A percentile compares a stretch with the other conserved stretches of the same genome.
Conservation (phyloP, 1,284 basidiomycete genomes). For the Irpex sp. region DNA sequence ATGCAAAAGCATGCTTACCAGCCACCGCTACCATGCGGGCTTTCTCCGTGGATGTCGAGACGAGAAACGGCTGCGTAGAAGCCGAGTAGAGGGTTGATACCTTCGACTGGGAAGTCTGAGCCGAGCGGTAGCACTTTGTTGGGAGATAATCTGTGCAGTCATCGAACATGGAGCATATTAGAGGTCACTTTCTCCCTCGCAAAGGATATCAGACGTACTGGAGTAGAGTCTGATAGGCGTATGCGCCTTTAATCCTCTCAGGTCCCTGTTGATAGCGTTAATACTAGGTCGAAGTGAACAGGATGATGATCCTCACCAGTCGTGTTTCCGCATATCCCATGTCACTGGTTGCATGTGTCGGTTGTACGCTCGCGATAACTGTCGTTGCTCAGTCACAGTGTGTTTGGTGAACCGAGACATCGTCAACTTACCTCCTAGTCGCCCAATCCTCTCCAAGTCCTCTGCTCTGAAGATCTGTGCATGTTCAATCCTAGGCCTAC, state of each 20-base stretch:
- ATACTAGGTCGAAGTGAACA: background rate
- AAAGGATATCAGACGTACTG: slow-evolving; percentile 39
- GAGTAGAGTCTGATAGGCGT: slow-evolving; percentile 81
- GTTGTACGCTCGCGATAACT: slow-evolving; percentile 93
- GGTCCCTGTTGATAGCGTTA: slow-evolving; percentile 49
- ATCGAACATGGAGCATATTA: background rate
- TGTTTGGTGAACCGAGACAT: background rate
- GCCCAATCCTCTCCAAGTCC: slow-evolving; percentile 69
- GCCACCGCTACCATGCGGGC: slow-evolving; percentile 77
- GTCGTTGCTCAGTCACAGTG: slow-evolving; percentile 1
- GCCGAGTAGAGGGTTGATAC: slow-evolving; percentile 74
- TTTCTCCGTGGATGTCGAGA: slow-evolving; percentile 62
- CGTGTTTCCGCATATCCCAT: slow-evolving; percentile 88
- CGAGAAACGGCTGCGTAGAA: slow-evolving; percentile 88
- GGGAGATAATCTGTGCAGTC: slow-evolving; percentile 38
- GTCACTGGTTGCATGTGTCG: slow-evolving; percentile 88
- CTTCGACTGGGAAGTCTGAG: slow-evolving; percentile 90
- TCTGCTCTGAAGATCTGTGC: slow-evolving; percentile 78
- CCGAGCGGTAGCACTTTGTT: slow-evolving; percentile 71
- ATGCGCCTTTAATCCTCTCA: slow-evolving; percentile 80
- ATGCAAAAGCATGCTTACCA: slow-evolving; percentile 50
- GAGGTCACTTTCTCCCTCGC: background rate
- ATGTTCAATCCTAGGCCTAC: slow-evolving; percentile 81
- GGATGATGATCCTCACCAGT: slow-evolving; percentile 42
- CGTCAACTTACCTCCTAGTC: slow-evolving; percentile 59